Percentiles rank a stretch among this genome's conserved stretches.
These are phyloP conservation scores for Zygosaccharomyces bailii DNA, from an alignment of 805 yeast genomes.

Conservation along the genomic window DNA sequence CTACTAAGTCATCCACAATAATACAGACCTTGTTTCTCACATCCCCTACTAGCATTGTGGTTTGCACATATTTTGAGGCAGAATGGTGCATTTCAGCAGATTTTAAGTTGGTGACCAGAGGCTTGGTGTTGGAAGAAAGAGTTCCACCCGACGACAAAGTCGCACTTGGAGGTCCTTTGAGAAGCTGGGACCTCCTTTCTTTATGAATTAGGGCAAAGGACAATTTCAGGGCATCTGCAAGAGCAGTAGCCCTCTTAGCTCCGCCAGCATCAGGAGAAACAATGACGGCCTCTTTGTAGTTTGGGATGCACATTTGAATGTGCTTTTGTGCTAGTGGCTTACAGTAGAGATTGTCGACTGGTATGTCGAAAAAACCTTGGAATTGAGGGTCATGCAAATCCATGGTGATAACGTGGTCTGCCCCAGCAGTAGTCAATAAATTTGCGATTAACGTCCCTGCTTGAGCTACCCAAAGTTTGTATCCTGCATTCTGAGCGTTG, in stretches of 20 bases:
- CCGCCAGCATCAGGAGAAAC: conserved; percentile 99
- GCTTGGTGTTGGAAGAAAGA: conserved; percentile 21
- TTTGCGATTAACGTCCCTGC: conserved; percentile 90
- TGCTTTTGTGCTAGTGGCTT: conserved; percentile 85
- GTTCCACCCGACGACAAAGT: conserved; percentile 31
- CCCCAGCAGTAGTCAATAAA: conserved; percentile 85
- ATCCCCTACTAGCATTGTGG: conserved; percentile 95
- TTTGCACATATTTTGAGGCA: conserved; percentile 47
- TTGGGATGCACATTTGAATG: conserved; percentile 71
- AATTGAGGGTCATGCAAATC: conserved; percentile 97
- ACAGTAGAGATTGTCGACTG: conserved; percentile 90
- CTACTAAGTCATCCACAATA: conserved; percentile 90
- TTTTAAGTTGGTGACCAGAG: conserved; percentile 18
- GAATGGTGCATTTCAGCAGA: conserved; percentile 27
- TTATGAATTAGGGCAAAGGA: conserved; percentile 94
- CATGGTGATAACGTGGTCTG: conserved; percentile 95
- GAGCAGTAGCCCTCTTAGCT: conserved; percentile 91
- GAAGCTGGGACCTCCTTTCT: conserved; percentile 61
- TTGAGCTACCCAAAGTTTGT: conserved; percentile 94
- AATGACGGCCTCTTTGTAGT: conserved; percentile 77
- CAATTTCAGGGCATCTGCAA: conserved; percentile 86
- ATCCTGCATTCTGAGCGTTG: conserved; percentile 54
- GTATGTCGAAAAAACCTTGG: conserved; percentile 95
- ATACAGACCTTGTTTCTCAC: conserved; percentile 83
- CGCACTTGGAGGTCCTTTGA: conserved; percentile 37